phyloP scores from a whole-genome alignment of 768 basidiomycete species.

The Melanogaster broomeanus region DNA sequence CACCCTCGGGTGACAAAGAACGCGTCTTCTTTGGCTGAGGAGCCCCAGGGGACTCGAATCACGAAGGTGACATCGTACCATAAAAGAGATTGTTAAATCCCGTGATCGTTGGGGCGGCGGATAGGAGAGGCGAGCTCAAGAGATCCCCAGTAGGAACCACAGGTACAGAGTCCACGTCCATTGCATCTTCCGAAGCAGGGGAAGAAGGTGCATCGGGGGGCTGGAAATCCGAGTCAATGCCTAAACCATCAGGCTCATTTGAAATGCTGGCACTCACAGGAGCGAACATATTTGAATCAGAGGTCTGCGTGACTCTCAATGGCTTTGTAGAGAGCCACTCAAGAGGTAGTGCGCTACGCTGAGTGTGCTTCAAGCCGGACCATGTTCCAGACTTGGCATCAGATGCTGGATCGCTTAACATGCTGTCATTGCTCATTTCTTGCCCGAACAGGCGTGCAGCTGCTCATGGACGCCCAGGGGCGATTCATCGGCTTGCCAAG shows the following conservation, averaged over 20 bases:
- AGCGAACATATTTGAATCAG: slow-evolving; percentile 29
- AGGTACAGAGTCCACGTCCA: slow-evolving; percentile 74
- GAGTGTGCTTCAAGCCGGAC: slow-evolving; percentile 52
- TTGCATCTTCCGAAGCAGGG: slow-evolving; percentile 60
- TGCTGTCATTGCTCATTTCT: slow-evolving; percentile 63
- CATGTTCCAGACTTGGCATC: slow-evolving; percentile 29
- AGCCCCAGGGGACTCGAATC: slow-evolving; percentile 45
- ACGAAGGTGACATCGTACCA: slow-evolving; percentile 50
- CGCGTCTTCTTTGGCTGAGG: slow-evolving; percentile 55
- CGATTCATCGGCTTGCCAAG: slow-evolving; percentile 39
- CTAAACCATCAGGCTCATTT: slow-evolving; percentile 1
- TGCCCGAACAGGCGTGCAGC: slow-evolving; percentile 70
- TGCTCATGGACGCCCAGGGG: slow-evolving; percentile 67
- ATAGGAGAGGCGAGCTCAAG: slow-evolving; percentile 41
- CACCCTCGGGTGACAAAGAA: slow-evolving; percentile 56
- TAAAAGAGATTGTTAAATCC: slow-evolving; percentile 65
- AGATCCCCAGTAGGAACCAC: slow-evolving; percentile 35
- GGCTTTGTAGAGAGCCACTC: slow-evolving; percentile 53
- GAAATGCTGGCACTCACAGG: slow-evolving; percentile 23
- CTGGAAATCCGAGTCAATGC: slow-evolving; percentile 26
- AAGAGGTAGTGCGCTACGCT: slow-evolving; percentile 62
- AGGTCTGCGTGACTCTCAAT: slow-evolving; percentile 17
- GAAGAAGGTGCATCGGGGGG: slow-evolving; percentile 40
- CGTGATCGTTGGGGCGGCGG: slow-evolving; percentile 53
- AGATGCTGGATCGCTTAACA: slow-evolving; percentile 35